A percentile compares a stretch with the other conserved stretches of the same genome.
Evolutionary conservation across 192 early-diverging fungal species (phyloP).

Genomic region (Backusella circina): DNA sequence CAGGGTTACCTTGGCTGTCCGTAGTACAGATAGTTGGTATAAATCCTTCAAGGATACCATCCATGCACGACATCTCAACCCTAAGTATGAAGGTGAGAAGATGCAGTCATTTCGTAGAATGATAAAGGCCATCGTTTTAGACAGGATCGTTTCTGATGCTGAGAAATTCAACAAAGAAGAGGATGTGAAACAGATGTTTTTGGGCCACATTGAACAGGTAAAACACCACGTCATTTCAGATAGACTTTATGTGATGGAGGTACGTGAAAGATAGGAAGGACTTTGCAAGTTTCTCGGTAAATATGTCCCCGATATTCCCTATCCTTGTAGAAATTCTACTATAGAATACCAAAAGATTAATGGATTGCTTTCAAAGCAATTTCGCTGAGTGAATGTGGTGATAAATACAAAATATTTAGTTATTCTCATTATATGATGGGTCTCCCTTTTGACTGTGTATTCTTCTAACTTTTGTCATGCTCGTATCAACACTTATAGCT

Average conservation of each 20-base stretch:
- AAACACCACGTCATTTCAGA: conserved; percentile 8
- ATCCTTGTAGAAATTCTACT: conserved; percentile 4
- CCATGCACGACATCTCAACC: neutral
- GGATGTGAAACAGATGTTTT: neutral
- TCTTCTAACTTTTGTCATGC: too few relatives aligned
- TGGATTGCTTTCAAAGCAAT: too few relatives aligned
- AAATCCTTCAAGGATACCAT: neutral
- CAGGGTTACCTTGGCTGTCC: conserved; percentile 12
- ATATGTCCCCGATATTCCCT: conserved; percentile 11
- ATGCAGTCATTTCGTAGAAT: neutral
- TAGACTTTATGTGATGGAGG: conserved; percentile 3
- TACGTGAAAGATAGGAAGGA: conserved; percentile 19
- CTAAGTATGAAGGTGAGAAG: too few relatives aligned
- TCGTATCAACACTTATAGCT: too few relatives aligned
- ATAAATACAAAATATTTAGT: too few relatives aligned
- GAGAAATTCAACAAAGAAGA: neutral
- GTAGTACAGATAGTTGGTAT: conserved; percentile 13
- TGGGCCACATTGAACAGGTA: conserved; percentile 10
- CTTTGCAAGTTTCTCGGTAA: conserved; percentile 22
- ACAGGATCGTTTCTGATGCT: neutral
- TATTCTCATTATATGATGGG: too few relatives aligned
- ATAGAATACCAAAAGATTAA: neutral
- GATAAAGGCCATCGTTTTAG: neutral
- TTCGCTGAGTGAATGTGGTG: too few relatives aligned
- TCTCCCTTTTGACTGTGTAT: too few relatives aligned